Conservation (phyloP, 768 basidiomycete species). For the Phylloporus arenicola region DNA sequence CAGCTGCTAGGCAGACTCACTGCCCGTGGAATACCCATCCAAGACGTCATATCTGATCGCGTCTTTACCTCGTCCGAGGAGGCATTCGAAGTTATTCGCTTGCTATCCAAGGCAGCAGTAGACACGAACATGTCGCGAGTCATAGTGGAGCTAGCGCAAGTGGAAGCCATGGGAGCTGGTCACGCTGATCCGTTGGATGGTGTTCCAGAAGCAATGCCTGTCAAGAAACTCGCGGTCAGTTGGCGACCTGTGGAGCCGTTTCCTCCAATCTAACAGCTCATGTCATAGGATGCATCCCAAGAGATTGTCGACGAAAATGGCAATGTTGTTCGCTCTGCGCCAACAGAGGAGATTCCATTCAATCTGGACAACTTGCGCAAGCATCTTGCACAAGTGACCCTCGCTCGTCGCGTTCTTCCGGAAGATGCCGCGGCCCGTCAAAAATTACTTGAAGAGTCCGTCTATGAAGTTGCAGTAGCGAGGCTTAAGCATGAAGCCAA, state of each 20-base stretch:
- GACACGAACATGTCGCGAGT: constrained; percentile 46
- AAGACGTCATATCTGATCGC: constrained; percentile 53
- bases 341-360: constrained; percentile 53
- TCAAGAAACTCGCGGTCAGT: constrained; percentile 43
- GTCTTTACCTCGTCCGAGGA: constrained; percentile 50
- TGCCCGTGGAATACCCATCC: constrained; percentile 44
- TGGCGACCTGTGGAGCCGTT: neutral
- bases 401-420: constrained; percentile 58
- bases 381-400: constrained; percentile 57
- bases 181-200: constrained; percentile 40
- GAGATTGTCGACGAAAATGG: constrained; percentile 18
- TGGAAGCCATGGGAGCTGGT: constrained; percentile 41
- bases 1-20: constrained; percentile 43
- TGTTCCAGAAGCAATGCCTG: constrained; percentile 62
- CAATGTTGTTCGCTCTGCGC: constrained; percentile 18
- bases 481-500: constrained; percentile 62
- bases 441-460: constrained; percentile 77
- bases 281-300: constrained; percentile 12
- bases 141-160: constrained; percentile 52
- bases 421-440: constrained; percentile 72
- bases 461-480: constrained; percentile 75
- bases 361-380: constrained; percentile 68
- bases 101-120: constrained; percentile 57
- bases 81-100: constrained; percentile 48
- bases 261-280: neutral